Conservation (phyloP, 2,329 filamentous ascomycete genomes). For the Cordyceps pruinosa region DNA sequence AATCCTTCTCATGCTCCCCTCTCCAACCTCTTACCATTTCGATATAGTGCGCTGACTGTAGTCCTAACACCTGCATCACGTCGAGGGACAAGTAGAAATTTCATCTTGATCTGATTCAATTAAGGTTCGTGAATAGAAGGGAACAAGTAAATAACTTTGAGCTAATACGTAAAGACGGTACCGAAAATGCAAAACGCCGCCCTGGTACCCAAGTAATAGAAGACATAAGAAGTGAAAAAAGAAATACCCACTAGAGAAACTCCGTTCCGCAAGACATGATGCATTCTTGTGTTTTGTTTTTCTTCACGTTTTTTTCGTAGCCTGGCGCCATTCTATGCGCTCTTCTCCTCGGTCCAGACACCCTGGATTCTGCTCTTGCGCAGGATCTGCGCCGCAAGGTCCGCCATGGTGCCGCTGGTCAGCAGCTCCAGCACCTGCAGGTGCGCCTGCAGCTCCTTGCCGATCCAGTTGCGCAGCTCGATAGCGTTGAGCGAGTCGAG, state of each 20-base stretch:
- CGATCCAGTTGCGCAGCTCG: slow-evolving; percentile 45
- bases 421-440: slow-evolving; percentile 48
- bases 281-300: not conserved
- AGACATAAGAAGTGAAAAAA: not conserved
- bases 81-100: too few relatives aligned
- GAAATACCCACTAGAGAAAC: not conserved
- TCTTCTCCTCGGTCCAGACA: slow-evolving; percentile 14
- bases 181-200: not conserved
- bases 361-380: slow-evolving; percentile 21
- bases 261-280: not conserved
- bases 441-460: slow-evolving; percentile 41
- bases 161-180: not conserved
- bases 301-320: not conserved
- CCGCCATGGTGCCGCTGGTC: slow-evolving; percentile 33
- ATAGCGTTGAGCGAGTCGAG: slow-evolving; percentile 44
- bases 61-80: too few relatives aligned
- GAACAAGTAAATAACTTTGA: not conserved
- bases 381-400: slow-evolving; percentile 16
- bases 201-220: not conserved
- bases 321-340: not conserved
- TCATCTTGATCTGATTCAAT: not conserved
- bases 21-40: too few relatives aligned
- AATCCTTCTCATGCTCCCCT: too few relatives aligned
- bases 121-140: not conserved
- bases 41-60: too few relatives aligned